Evolutionary conservation across 352 stramenopile species (phyloP).

Genomic region (Phytophthora meadii): DNA sequence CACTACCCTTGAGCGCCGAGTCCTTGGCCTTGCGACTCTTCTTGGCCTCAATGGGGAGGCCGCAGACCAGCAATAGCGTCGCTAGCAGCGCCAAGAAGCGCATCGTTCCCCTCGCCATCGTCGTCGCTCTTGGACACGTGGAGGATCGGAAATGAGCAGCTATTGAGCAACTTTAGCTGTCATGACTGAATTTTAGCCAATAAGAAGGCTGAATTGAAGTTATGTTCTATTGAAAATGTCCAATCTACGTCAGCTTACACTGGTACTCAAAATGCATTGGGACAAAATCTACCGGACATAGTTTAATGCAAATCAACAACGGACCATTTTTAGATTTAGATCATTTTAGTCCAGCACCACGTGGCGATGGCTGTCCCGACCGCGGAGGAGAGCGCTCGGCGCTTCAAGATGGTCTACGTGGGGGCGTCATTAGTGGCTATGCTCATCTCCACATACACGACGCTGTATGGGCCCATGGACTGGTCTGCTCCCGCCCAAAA

Average conservation of each 20-base stretch:
- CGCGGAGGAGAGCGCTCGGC: conserved; percentile 30
- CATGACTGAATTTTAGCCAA: conserved; percentile 20
- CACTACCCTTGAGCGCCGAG: conserved; percentile 44
- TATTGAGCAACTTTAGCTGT: not conserved
- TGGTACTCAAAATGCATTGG: not conserved
- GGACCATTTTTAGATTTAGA: conserved; percentile 9
- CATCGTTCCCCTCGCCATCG: conserved; percentile 35
- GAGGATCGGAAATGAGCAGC: conserved; percentile 41
- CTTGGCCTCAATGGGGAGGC: conserved; percentile 40
- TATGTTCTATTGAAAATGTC: conserved; percentile 1
- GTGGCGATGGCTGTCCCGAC: conserved; percentile 27
- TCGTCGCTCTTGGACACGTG: conserved; percentile 40
- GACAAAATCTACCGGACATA: conserved; percentile 1
- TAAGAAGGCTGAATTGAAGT: not conserved
- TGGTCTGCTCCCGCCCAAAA: not conserved
- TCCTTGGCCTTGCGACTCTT: conserved; percentile 46
- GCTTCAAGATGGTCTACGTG: conserved; percentile 36
- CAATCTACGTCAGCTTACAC: not conserved
- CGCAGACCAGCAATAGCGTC: conserved; percentile 51
- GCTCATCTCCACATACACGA: conserved; percentile 35
- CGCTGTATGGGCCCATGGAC: conserved; percentile 30
- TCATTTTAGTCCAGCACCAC: conserved; percentile 12
- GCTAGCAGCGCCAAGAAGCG: conserved; percentile 34
- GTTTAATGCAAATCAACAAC: conserved; percentile 6
- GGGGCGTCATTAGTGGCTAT: conserved; percentile 34